Evolutionary conservation across 164 flowering plant species (phyloP).

Genomic region (Macadamia integrifolia): DNA sequence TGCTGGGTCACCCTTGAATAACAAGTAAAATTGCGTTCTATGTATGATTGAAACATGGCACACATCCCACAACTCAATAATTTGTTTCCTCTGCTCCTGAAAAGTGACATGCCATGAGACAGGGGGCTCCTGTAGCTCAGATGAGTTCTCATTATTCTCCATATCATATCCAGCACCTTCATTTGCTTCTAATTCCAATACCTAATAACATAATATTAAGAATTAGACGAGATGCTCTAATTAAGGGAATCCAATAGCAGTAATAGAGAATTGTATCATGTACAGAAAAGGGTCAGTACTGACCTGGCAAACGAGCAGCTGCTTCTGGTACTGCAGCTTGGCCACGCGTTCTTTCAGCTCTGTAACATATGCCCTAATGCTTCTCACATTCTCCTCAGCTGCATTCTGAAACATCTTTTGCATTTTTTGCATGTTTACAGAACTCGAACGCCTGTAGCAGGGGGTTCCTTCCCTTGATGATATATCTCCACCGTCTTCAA

Average conservation of each 20-base stretch:
- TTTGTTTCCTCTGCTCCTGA: slow-evolving; percentile 76
- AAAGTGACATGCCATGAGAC: slow-evolving; percentile 69
- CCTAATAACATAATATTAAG: slow-evolving; percentile 30
- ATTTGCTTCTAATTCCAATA: slow-evolving; percentile 94
- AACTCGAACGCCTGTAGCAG: slow-evolving; percentile 72
- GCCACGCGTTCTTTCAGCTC: slow-evolving; percentile 98
- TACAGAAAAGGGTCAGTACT: not conserved
- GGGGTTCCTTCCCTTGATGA: slow-evolving; percentile 86
- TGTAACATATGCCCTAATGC: slow-evolving; percentile 89
- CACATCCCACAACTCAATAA: slow-evolving; percentile 83
- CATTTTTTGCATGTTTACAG: slow-evolving; percentile 96
- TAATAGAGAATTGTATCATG: not conserved
- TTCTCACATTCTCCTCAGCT: slow-evolving; percentile 96
- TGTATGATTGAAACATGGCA: slow-evolving; percentile 89
- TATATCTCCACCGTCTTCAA: slow-evolving; percentile 62
- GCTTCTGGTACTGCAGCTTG: slow-evolving; percentile 95
- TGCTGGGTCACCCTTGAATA: slow-evolving; percentile 88
- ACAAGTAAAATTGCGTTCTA: slow-evolving; percentile 82
- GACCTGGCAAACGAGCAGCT: slow-evolving; percentile 97
- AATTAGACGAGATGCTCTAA: not conserved
- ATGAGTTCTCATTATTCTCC: slow-evolving; percentile 41
- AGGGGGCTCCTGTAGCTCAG: slow-evolving; percentile 42
- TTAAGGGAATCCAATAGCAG: too few species aligned
- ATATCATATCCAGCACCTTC: slow-evolving; percentile 71
- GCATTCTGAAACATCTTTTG: slow-evolving; percentile 98